Evolutionary conservation across 2,329 filamentous ascomycete species (phyloP), one percentile per base, ranked within the genome.

Genomic region (Lasiodiplodia sp.): DNA sequence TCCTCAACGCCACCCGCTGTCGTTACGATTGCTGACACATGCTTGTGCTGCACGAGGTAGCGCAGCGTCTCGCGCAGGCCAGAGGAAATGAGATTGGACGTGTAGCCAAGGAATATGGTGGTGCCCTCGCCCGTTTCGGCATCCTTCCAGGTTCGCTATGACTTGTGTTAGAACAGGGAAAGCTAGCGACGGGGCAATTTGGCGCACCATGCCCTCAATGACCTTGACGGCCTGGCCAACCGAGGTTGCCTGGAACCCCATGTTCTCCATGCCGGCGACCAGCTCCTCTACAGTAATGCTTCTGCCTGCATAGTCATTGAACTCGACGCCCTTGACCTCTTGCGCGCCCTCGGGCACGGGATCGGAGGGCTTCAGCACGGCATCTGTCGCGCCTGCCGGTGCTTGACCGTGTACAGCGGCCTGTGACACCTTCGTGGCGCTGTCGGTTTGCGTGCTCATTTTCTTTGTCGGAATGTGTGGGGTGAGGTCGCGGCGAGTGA

Each of bases 31-130:
- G 91, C 92, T 0, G 93, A 96, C 71, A 99, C 90, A 78, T 98
- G 94, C 71, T 90, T 91, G 82, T 99, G 94, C 82, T 98, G 88
- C 55, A 96, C 94, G 0, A 99, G 88, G 83, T 94, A 99, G 68
- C 96, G 92, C 72, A 99, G 85, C 44, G 94, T 94, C 72, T 97
- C 94, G 66, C 96, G 89, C 37, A 99, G 87, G 10, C 96, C 96
- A 3, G 95, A 99, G 0, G 96, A 98, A 76, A 99, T 97, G 74
- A 99, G 86, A 79, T 99, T 99, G 63, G 93, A 97, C 11, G 96
- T 99, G 83, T 97, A 99, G 68, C 96, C 96, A 10, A 99, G 88
- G 81, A 99, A 98, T 74, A 99, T 95, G 70, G 96, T 98, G 21
- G 96, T 96, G 75, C 88, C 88, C 31, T 91, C 89, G 16, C 88